These are phyloP conservation scores for Musa schizocarpa DNA, from an alignment of 176 grass and related monocot species.

Conservation along the genomic window DNA sequence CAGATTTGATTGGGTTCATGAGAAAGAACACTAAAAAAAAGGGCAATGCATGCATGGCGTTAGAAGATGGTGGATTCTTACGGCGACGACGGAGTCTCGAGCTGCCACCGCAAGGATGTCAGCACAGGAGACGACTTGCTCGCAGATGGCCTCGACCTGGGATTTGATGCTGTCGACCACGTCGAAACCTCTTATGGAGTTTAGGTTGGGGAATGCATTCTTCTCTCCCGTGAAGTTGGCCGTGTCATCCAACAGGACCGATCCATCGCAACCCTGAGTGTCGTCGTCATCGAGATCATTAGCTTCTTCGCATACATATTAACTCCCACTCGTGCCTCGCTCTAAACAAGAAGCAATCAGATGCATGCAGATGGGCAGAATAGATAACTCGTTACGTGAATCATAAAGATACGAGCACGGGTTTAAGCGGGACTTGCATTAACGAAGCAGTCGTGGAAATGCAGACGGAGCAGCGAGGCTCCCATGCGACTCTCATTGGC, in stretches of 20 bases:
- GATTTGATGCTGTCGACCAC: constrained; percentile 49
- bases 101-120: constrained; percentile 56
- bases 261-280: constrained; percentile 48
- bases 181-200: constrained; percentile 37
- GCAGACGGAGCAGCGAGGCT: constrained; percentile 42
- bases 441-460: constrained; percentile 48
- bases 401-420: too few relatives aligned
- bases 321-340: too few relatives aligned
- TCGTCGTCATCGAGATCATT: background rate
- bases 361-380: too few relatives aligned
- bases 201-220: constrained; percentile 33
- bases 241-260: constrained; percentile 52
- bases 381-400: too few relatives aligned
- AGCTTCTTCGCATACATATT: background rate
- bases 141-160: constrained; percentile 34
- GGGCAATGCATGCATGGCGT: background rate
- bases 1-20: too few relatives aligned
- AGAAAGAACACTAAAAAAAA: too few relatives aligned
- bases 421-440: background rate
- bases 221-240: constrained; percentile 40
- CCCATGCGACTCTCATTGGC: constrained; percentile 41
- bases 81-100: constrained; percentile 44
- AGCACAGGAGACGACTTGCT: constrained; percentile 44
- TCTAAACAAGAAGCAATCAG: too few relatives aligned
- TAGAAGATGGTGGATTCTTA: constrained; percentile 11